A percentile compares a stretch with the other conserved stretches of the same genome.
These are phyloP conservation scores for Crotalaria pallida DNA, from an alignment of 306 rosid species.

Conservation along the genomic window DNA sequence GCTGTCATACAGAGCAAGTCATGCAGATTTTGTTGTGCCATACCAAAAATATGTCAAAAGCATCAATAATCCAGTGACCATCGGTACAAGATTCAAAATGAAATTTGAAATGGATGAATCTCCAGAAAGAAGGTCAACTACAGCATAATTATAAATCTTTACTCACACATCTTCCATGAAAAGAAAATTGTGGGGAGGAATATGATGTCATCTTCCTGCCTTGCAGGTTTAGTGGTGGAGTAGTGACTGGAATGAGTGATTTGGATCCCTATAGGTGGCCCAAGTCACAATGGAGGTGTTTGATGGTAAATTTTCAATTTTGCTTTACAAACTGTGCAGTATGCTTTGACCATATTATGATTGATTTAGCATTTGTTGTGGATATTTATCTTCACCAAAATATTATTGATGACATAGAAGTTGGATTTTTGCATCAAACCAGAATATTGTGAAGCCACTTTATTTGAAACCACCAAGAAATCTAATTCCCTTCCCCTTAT, in stretches of 20 bases:
- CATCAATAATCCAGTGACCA: slow-evolving; percentile 56
- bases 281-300: slow-evolving; percentile 91
- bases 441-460: background rate
- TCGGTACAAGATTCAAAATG: slow-evolving; percentile 86
- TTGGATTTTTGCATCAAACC: background rate
- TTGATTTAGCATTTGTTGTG: background rate
- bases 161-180: background rate
- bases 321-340: background rate
- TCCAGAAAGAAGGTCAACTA: slow-evolving; percentile 76
- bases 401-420: background rate
- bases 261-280: slow-evolving; percentile 89
- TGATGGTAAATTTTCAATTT: slow-evolving; percentile 56
- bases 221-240: slow-evolving; percentile 75
- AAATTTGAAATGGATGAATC: slow-evolving; percentile 92
- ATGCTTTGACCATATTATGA: background rate
- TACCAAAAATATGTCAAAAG: slow-evolving; percentile 71
- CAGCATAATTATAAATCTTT: background rate
- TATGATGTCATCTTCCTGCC: slow-evolving; percentile 25
- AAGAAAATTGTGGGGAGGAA: background rate
- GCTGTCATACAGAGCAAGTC: slow-evolving; percentile 66
- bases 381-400: background rate
- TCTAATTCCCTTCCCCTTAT: background rate
- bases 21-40: slow-evolving; percentile 83
- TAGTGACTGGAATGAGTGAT: slow-evolving; percentile 76
- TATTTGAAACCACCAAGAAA: background rate